Conservation (phyloP, 192 early-diverging fungal genomes). For the Backusella parvicylindrica region DNA sequence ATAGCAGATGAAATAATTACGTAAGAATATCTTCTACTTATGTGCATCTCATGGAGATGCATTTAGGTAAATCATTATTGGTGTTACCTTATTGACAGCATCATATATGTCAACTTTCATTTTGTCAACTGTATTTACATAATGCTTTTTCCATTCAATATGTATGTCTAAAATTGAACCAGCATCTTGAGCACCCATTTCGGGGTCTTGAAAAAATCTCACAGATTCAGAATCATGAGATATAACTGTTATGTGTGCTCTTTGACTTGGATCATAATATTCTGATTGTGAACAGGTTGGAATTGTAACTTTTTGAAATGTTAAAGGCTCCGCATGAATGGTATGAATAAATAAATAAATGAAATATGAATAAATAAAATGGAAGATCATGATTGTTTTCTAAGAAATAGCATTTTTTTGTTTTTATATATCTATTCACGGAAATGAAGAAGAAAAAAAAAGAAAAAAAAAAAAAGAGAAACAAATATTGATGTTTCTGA, state of each 20-base stretch:
- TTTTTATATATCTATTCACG: neutral
- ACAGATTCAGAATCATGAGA: conserved; percentile 10
- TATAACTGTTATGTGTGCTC: conserved; percentile 14
- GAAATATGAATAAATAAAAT: neutral
- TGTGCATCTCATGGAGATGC: neutral
- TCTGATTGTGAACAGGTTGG: neutral
- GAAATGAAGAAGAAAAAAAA: neutral
- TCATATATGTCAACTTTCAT: conserved; percentile 9
- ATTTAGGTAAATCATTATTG: neutral
- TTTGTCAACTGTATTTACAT: neutral
- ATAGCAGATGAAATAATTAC: neutral
- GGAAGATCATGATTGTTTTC: neutral
- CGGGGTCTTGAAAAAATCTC: conserved; percentile 15
- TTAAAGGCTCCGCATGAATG: neutral
- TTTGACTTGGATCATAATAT: neutral
- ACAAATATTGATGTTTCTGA: neutral
- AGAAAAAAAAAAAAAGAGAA: neutral
- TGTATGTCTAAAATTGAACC: conserved; percentile 11
- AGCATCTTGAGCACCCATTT: conserved; percentile 19
- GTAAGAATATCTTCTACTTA: neutral
- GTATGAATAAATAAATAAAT: neutral
- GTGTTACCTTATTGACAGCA: conserved; percentile 1
- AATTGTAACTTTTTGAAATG: neutral
- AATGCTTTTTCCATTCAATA: conserved; percentile 10
- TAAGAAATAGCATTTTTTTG: neutral